Base-by-base conservation (phyloP, 495 filamentous ascomycete genomes). In the Lophiostoma macrostomum region DNA sequence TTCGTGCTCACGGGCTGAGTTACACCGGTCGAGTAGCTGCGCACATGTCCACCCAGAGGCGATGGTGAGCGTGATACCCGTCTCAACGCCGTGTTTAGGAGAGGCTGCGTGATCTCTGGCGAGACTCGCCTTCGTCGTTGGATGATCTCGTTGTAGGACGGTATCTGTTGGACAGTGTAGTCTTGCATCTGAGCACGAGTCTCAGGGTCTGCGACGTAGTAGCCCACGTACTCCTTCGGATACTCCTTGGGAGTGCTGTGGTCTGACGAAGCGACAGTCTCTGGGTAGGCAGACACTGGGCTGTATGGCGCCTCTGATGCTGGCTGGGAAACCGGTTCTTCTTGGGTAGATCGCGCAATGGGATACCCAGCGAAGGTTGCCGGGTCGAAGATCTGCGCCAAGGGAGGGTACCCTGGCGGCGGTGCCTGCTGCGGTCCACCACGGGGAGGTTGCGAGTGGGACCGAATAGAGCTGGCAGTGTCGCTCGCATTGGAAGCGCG, bases 401-500 rank as follows among this genome's bases (percentile, higher is more conserved):
- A 67, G 67, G 25, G 71, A 50, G 28, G 70, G 64, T 35, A 71
- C 57, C 60, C 73, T 74, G 27, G 58, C 49, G 67, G 48, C 7
- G 67, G 58, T 31, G 69, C 34, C 18, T 72, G 67, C 30, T 77
- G 73, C 46, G 77, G 73, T 20, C 79, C 58, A 3, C 76, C 68
- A 16, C 83, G 74, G 4, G 81, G 79, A 52, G 83, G 83, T 50
- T 86, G 83, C 22, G 83, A 86, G 32, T 86, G 83, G 19, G 83
- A 82, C 31, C 83, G 69, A 5, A 80, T 66, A 4, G 77, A 81
- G 28, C 67, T n/a, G n/a, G n/a, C 71, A 22, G 71, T 73, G 0
- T 79, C 75, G 42, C 80, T 80, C 2, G 74, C 71, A 40, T 74
- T 73, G 0, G 79, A 81, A 11, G 78, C 75, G 12, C 81, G 76